These are phyloP conservation scores for Bipolaris gigantea DNA, from an alignment of 2,329 filamentous ascomycete genomes.

Conservation along the genomic window DNA sequence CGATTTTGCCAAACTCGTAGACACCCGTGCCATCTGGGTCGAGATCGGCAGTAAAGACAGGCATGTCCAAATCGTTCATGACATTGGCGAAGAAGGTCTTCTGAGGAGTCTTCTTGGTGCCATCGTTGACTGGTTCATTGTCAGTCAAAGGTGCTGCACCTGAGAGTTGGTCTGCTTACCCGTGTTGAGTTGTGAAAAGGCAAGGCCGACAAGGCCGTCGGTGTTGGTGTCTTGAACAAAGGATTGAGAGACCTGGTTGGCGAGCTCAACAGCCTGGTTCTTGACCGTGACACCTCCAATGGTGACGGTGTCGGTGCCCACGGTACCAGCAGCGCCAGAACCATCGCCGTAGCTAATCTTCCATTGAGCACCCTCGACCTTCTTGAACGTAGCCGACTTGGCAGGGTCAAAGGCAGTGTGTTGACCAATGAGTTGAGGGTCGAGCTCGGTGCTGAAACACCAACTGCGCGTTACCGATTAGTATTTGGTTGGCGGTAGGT, in stretches of 20 bases:
- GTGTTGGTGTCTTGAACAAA: conserved; percentile 64
- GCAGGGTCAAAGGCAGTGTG: conserved; percentile 60
- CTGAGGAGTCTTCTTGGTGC: conserved; percentile 61
- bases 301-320: conserved; percentile 68
- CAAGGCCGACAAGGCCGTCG: conserved; percentile 71
- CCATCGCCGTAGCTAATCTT: conserved; percentile 70
- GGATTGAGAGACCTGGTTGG: conserved; percentile 59
- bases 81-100: conserved; percentile 77
- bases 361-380: conserved; percentile 58
- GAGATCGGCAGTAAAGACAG: conserved; percentile 72
- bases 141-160: conserved; percentile 17
- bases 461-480: conserved; percentile 52
- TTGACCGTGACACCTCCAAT: conserved; percentile 66
- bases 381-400: conserved; percentile 56
- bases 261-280: conserved; percentile 68
- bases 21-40: conserved; percentile 62
- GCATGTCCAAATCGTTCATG: conserved; percentile 60
- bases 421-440: conserved; percentile 47
- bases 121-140: conserved; percentile 31
- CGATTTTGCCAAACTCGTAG: conserved; percentile 75
- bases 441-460: conserved; percentile 68
- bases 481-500: conserved; percentile 1
- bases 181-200: conserved; percentile 66
- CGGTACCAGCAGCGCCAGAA: conserved; percentile 63
- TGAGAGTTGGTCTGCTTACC: conserved; percentile 43